These are phyloP conservation scores for Retiboletus flavoniger DNA, from an alignment of 1,284 basidiomycete species.

Conservation along the genomic window DNA sequence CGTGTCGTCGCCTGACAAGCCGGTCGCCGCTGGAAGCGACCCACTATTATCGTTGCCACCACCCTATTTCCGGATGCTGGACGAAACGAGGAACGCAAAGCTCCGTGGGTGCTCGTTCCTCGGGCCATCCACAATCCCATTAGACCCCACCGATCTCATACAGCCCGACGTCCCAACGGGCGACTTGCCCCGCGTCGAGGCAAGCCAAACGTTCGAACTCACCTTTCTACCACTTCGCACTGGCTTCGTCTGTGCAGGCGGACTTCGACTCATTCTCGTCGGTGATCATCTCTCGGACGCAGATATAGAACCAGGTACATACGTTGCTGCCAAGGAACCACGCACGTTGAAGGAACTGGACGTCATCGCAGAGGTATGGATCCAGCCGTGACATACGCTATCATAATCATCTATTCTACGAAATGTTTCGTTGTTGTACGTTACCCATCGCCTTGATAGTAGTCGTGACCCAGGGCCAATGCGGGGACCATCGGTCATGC, in stretches of 20 bases:
- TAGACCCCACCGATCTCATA: constrained; percentile 43
- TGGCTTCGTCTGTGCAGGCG: constrained; percentile 62
- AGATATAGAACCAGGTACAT: constrained; percentile 26
- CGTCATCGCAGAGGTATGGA: constrained; percentile 66
- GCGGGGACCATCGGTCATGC: constrained; percentile 23
- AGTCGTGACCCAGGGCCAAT: neutral
- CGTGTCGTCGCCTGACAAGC: constrained; percentile 42
- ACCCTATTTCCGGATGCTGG: constrained; percentile 45
- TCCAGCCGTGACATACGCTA: constrained; percentile 35
- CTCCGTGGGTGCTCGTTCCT: constrained; percentile 43
- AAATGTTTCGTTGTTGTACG: constrained; percentile 4
- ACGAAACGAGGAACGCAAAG: constrained; percentile 33
- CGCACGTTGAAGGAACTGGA: constrained; percentile 65
- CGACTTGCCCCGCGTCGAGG: constrained; percentile 34
- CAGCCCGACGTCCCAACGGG: constrained; percentile 18
- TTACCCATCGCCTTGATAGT: constrained; percentile 1
- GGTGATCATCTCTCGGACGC: constrained; percentile 49
- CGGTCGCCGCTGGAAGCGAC: constrained; percentile 21
- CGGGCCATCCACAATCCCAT: constrained; percentile 53
- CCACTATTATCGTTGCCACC: constrained; percentile 40
- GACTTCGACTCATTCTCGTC: constrained; percentile 59
- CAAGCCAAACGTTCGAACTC: constrained; percentile 57
- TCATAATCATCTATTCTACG: constrained; percentile 17
- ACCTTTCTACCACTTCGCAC: constrained; percentile 52
- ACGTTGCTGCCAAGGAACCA: constrained; percentile 29